Base-by-base conservation (phyloP, 2,329 filamentous ascomycete species). In the Calonectria leucothoes region DNA sequence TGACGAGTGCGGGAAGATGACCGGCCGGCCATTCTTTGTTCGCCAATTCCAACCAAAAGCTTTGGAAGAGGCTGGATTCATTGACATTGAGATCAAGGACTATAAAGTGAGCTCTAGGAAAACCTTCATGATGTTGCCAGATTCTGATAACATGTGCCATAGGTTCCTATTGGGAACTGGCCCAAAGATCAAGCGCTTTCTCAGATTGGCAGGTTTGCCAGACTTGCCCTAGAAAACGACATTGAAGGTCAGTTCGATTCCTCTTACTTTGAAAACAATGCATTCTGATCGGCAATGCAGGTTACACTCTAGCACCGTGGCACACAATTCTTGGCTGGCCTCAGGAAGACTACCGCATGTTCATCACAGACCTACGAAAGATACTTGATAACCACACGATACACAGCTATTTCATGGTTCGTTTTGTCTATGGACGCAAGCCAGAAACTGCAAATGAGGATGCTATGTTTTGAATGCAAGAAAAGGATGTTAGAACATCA, bases 351-450 rank as follows among this genome's bases (percentile, higher is more conserved):
- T 79, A 79, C 35, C 61, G 76, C 10, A 29, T 78, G 0, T 79
- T 79, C 31, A 71, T 79, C 2, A 73, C 68, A 66, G 74, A 74
- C 12, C 70, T 76, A 65, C 77, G 77, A 31, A 75, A 75, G 12
- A 70, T 71, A 11, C 55, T 78, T 3, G 45, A 25, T 0, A 76
- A 79, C 59, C 72, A 69, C 39, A 78, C 71, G 63, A 17, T 76
- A 1, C 77, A 78, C 4, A 12, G 70, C 2, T 78, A 78, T 63
- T 76, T 78, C 74, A 66, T 61, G 11, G 75, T 78, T 6, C 77
- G 77, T 29, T 76, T 75, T 8, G 77, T 78, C 3, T 79, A 78
- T 3, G 77, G 48, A 2, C 77, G 75, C 20, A 78, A 78, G 57
- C 64, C 66, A 1, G 71, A 69, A n/a, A n/a, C n/a, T n/a, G n/a